Evolutionary conservation across 257 asterid genomes (phyloP), one percentile per base, ranked within the genome.

Genomic region (Buddleja alternifolia): DNA sequence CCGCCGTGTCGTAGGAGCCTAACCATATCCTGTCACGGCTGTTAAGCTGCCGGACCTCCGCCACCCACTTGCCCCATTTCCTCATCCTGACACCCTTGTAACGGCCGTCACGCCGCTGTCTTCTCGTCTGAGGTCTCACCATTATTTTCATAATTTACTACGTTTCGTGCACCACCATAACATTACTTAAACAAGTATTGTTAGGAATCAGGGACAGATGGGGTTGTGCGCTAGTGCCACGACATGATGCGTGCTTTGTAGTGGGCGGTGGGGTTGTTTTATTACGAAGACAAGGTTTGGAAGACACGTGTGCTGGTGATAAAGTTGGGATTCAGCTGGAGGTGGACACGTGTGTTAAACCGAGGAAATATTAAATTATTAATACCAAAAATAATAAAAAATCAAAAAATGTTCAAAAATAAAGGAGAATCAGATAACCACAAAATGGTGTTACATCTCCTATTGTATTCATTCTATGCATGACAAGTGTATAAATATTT

Each of bases 31-130:
- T 73, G 25, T 80, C 84, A 2, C 93, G 84, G 81, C 93, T 87
- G 67, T 87, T 83, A 9, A 89, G 95, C 73, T 83, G 96, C 39
- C 93, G 81, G 15, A 90, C 89, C 78, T 90, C 96, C 5, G 93
- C 95, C 21, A 87, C 95, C 89, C 95, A 90, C 48, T 84, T 90
- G 4, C 95, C 96, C 96, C 96, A 90, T 53, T 90, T 87, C 1
- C 96, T 74, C 87, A 83, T 87, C 75, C 95, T 57, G 7, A 87
- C 90, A 29, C 95, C 96, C 73, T 89, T 89, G 72, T 74, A 87
- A 2, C 84, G 80, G 34, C 82, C 79, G 15, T 61, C 69, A 3
- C 74, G 77, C 41, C 75, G 71, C 46, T 75, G 82, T 40, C 80
- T 72, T 2, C 65, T 69, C 19, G 75, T 19, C 60, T 73, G 81